These are phyloP conservation scores for Ramaria sp. DNA, from an alignment of 768 basidiomycete genomes.

Conservation along the genomic window DNA sequence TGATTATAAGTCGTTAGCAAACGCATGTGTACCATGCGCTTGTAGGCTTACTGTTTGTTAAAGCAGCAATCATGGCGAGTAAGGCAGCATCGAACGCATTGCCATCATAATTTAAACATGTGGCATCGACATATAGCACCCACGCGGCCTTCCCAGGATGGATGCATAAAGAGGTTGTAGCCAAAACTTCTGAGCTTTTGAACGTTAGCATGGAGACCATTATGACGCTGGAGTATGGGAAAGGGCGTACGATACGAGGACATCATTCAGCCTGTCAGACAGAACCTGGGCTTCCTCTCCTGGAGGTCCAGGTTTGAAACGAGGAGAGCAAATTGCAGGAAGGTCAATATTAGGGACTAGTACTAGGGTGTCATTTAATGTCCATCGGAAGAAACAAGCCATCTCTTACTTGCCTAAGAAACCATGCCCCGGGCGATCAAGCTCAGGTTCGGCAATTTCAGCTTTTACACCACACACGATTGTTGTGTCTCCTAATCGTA, in stretches of 20 bases:
- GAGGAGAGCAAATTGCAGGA: constrained; percentile 84
- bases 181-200: constrained; percentile 52
- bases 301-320: constrained; percentile 93
- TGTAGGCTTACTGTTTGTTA: constrained; percentile 61
- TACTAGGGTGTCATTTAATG: background rate
- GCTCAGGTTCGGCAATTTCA: constrained; percentile 84
- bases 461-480: constrained; percentile 94
- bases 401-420: constrained; percentile 56
- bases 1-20: constrained; percentile 17
- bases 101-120: constrained; percentile 96
- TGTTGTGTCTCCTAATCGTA: constrained; percentile 86
- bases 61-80: constrained; percentile 76
- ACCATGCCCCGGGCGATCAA: constrained; percentile 63
- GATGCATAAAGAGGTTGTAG: constrained; percentile 66
- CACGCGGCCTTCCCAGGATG: constrained; percentile 72
- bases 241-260: constrained; percentile 53
- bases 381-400: background rate
- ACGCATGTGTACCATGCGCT: background rate
- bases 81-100: constrained; percentile 89
- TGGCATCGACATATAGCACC: constrained; percentile 91
- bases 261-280: constrained; percentile 72
- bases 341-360: constrained; percentile 92
- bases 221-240: background rate
- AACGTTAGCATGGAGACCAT: background rate
- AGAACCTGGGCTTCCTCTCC: constrained; percentile 89